Conservation (phyloP, 352 stramenopile genomes). For the Phytophthora capsici region DNA sequence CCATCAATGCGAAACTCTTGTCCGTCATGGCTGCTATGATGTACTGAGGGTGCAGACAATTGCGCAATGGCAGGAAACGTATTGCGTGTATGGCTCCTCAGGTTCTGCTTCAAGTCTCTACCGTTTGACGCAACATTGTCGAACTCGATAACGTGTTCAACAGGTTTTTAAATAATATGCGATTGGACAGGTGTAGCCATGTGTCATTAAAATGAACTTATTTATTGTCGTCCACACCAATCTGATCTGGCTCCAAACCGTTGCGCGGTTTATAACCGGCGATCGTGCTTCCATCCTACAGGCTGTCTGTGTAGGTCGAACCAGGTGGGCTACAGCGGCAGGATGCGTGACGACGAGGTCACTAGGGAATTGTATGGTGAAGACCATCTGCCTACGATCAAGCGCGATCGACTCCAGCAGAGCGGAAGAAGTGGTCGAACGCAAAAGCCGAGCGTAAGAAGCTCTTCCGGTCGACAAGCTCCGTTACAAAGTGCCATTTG, state of each 20-base stretch:
- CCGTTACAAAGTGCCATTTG: constrained; percentile 32
- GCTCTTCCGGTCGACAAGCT: background rate
- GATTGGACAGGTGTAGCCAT: background rate
- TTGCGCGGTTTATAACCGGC: constrained; percentile 1
- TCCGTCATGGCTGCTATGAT: constrained; percentile 15
- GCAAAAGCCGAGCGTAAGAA: constrained; percentile 8
- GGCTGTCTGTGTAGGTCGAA: background rate
- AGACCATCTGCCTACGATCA: constrained; percentile 23
- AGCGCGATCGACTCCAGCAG: constrained; percentile 18
- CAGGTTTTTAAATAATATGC: background rate
- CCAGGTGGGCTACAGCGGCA: background rate
- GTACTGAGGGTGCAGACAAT: background rate
- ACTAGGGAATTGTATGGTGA: constrained; percentile 26
- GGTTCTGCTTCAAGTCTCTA: constrained; percentile 13
- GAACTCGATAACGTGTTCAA: constrained; percentile 15
- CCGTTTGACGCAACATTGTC: constrained; percentile 20
- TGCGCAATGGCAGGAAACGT: constrained; percentile 9
- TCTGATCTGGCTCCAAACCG: constrained; percentile 14
- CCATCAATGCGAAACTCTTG: constrained; percentile 37
- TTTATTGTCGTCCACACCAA: background rate
- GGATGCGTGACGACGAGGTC: constrained; percentile 19
- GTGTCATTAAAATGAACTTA: no score
- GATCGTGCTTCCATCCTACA: background rate
- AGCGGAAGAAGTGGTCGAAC: constrained; percentile 7
- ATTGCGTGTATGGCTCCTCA: constrained; percentile 17